Base-by-base conservation (phyloP, 2,329 filamentous ascomycete genomes). In the Dactylellina haptotyla region DNA sequence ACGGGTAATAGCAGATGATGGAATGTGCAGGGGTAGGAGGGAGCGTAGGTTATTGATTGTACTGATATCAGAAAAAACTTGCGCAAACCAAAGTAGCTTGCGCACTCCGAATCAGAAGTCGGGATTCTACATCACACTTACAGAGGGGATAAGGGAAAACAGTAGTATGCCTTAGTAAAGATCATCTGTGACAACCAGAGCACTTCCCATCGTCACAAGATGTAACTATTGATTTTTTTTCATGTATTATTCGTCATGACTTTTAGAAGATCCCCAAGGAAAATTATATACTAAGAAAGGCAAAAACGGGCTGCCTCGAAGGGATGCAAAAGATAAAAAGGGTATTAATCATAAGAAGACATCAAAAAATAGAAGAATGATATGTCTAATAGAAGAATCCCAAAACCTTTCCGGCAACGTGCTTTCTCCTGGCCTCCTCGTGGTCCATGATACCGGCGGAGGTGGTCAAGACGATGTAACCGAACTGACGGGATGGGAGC, bases 371-470 rank as follows among this genome's bases (percentile, higher is more conserved):
- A 20, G 4, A 39, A 18, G 39, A 6, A 32, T 18, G 20, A n/a
- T 32, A 14, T 57, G 39, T 66, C 43, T 73, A 73, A 56, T 73
- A 73, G 61, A 73, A 73, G 50, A 98, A 99, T 81, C 95, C 95
- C 80, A 98, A 92, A 85, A 99, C 92, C 90, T 99, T 99, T 85
- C 95, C 95, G 80, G 94, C 89, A 82, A 98, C 95, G 87, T 99
- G 95, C 90, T 98, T 98, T 84, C 95, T 88, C 83, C 95, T 88
- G 79, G 95, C 95, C 89, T 99, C 95, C 88, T 99, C 95, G 87
- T 99, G 95, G 87, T 99, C 95, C 94, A 99, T 98, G 85, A 99
- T 99, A 84, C 95, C 95, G 77, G 95, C 93, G 75, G 93, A 97
- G 85, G 95, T 99, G 84, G 95, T 99, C 81, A 99, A 90, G 85